Evolutionary conservation across 345 rosid species (phyloP), one percentile per base, ranked within the genome.

Genomic region (Raphanus sativus): DNA sequence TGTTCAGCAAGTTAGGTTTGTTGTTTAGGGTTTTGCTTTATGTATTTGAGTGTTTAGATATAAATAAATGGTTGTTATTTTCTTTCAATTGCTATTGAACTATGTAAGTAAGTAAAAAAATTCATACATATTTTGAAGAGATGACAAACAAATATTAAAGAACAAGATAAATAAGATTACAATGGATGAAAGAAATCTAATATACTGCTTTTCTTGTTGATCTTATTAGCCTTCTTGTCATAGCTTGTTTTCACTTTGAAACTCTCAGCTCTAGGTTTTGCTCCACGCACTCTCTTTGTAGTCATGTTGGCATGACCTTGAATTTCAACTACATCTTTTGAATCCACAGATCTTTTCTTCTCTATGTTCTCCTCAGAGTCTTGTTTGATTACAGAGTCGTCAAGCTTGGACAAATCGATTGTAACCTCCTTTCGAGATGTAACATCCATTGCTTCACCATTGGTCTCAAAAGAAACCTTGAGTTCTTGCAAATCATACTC

Each of bases 291-390:
- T 65, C 65, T 81, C 66, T 62, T 81, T 70, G 72, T 85, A 7
- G 78, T 89, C 10, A 90, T 91, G 76, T 80, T 84, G 32, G 86
- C 83, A 64, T 88, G 90, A 59, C 76, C 86, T 74, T 87, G 87
- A 16, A 89, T 83, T 33, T 74, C 88, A 24, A 40, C 70, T 21
- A 68, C 3, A 54, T 52, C 71, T 52, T 52, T 24, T 52, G 54
- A 3, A 11, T 3, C 13, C n/a, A 11, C 56, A 52, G 71, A 45
- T 13, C 16, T 13, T 45, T 13, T 15, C 54, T 45, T 45, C 6
- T 45, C 52, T 45, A 4, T 45, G 52, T 4, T 45, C 15, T 45
- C 4, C 54, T 45, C 16, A 13, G 54, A 13, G 54, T 45, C 6
- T 4, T 13, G 54, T 45, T 45, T 45, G 54, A 13, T 45, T 45